A percentile compares a stretch with the other conserved stretches of the same genome.
These are phyloP conservation scores for Cenchrus fungigraminus DNA, from an alignment of 176 grass and related monocot genomes.

Conservation along the genomic window DNA sequence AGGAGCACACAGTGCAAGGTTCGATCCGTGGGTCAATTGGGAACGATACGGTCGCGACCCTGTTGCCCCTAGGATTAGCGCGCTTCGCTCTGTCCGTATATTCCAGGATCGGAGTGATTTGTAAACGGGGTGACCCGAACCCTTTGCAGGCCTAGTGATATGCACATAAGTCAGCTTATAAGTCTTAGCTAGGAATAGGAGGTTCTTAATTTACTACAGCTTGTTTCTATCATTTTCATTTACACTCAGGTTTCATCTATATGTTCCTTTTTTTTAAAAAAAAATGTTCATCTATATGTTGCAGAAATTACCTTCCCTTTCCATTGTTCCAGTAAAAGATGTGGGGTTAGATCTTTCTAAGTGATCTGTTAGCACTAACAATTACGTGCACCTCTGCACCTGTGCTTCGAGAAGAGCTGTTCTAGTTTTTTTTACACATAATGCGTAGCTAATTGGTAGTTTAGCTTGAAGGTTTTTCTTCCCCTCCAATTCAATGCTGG, in stretches of 20 bases:
- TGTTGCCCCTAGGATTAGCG: no score
- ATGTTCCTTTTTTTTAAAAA: background rate
- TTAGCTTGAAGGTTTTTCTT: conserved; percentile 2
- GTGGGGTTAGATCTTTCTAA: background rate
- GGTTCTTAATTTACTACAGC: conserved; percentile 20
- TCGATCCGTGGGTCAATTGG: no score
- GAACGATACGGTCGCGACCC: no score
- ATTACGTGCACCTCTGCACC: background rate
- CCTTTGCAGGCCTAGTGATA: background rate
- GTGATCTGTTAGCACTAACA: conserved; percentile 19
- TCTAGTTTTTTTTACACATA: conserved; percentile 19
- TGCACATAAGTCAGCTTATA: background rate
- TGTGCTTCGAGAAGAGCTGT: conserved; percentile 6
- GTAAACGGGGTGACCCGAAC: no score
- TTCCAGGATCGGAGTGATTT: no score
- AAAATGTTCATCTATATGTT: conserved; percentile 12
- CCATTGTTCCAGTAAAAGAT: conserved; percentile 1
- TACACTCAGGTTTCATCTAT: conserved; percentile 9
- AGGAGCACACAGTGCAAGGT: no score
- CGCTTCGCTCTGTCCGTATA: no score
- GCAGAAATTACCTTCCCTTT: conserved; percentile 18
- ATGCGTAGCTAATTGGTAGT: conserved; percentile 5
- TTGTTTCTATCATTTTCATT: conserved; percentile 35
- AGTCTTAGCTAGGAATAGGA: background rate
- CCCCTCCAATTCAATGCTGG: background rate